Conservation (phyloP, 2,329 filamentous ascomycete species). For the Beauveria brongniartii region DNA sequence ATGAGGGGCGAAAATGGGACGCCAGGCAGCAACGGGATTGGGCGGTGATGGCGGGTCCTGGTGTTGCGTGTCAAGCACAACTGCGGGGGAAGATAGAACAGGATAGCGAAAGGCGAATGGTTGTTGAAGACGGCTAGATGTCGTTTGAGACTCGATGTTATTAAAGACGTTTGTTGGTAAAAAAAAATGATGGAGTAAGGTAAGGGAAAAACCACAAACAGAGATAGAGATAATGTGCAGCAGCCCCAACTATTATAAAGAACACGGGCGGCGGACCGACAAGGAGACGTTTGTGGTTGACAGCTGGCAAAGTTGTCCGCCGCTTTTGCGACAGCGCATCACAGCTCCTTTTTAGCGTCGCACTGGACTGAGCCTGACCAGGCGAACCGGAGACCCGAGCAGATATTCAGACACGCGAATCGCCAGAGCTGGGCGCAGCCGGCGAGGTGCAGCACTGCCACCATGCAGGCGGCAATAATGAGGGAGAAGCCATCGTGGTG, state of each 20-base stretch:
- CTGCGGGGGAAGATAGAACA: neutral
- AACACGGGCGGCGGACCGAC: slow-evolving; percentile 3
- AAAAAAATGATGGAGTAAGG: neutral
- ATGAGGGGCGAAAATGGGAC: neutral
- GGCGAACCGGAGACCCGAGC: neutral
- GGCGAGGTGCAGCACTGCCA: neutral
- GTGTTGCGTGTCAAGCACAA: slow-evolving; percentile 3
- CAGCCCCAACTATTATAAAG: slow-evolving; percentile 8
- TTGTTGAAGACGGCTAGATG: neutral
- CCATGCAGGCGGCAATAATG: neutral
- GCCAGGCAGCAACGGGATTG: slow-evolving; percentile 7
- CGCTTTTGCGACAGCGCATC: slow-evolving; percentile 2
- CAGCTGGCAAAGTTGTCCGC: slow-evolving; percentile 4
- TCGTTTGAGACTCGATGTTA: neutral
- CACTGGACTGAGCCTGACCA: slow-evolving; percentile 2
- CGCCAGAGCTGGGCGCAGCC: slow-evolving; percentile 1
- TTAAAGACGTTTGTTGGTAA: neutral
- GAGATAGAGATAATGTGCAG: slow-evolving; percentile 5
- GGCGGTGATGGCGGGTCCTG: slow-evolving; percentile 7
- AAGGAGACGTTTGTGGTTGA: neutral
- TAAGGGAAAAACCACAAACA: neutral
- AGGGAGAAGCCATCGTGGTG: neutral
- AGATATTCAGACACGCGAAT: neutral
- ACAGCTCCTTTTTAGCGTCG: neutral
- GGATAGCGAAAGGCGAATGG: neutral